phyloP scores from a whole-genome alignment of 2,329 filamentous ascomycete species.

The Fusarium drepaniforme region DNA sequence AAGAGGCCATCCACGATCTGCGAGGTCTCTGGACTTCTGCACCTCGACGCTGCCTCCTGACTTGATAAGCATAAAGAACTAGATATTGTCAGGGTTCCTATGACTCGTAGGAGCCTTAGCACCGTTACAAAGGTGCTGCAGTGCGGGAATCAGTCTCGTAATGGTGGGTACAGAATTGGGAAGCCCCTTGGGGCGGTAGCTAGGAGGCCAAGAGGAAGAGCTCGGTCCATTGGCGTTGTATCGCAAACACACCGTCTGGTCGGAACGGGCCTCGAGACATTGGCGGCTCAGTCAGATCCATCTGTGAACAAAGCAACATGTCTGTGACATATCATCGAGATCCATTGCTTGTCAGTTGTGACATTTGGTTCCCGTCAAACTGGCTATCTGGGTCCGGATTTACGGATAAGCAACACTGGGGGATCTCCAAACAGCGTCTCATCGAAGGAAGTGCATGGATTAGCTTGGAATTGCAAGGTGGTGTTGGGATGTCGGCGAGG shows the following conservation, averaged over 20 bases:
- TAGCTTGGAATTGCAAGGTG: background rate
- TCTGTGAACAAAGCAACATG: background rate
- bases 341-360: background rate
- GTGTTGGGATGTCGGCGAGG: background rate
- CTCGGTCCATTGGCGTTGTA: background rate
- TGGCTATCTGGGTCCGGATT: background rate
- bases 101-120: background rate
- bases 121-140: background rate
- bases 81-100: background rate
- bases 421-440: background rate
- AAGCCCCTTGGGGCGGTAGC: background rate
- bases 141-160: background rate
- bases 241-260: background rate
- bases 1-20: background rate
- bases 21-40: background rate
- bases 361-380: background rate
- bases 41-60: background rate
- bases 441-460: background rate
- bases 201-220: background rate
- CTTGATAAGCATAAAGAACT: constrained; percentile 2
- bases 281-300: background rate
- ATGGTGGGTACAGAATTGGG: background rate
- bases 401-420: background rate
- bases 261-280: background rate
- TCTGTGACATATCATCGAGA: background rate